Base-by-base conservation (phyloP, 225 moss, liverwort and hornwort species). In the Marchantia polymorpha region DNA sequence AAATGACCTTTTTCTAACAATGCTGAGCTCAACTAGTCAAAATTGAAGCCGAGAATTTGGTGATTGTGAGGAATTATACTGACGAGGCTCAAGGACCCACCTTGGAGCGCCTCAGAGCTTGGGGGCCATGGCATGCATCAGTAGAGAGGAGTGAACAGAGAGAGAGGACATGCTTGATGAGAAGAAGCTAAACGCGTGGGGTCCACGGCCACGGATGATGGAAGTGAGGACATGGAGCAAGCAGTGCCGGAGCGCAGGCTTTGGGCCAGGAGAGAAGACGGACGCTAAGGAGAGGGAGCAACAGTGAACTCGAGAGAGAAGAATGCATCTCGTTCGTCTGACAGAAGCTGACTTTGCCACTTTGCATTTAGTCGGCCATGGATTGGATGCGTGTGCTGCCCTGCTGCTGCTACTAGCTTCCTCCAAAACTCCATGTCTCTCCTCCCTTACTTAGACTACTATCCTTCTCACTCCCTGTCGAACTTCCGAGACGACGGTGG, bases 341-440 rank as follows among this genome's bases (percentile, higher is more conserved):
- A 54, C 29, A 52, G 52, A 10, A 50, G 53, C 55, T 54, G 53
- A 56, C 29, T 65, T 63, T 60, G 60, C n/a, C 46, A 29, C 59
- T 31, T 68, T 53, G 27, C 68, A 69, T 69, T 79, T 79, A 69
- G 69, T 79, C 52, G 78, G 69, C 78, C 50, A 79, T 79, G 78
- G 78, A 55, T 69, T 69, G 78, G 78, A 79, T 30, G 78, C 52
- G 17, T 52, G 68, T 68, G 78, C 78, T 79, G 78, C 69, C 78
- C 69, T 79, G 17, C 69, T 79, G 67, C 16, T 73, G 53, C 78
- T 63, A 61, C 66, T 77, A 56, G 69, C 50, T 64, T 54, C n/a
- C 50, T 22, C 64, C 77, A 52, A 53, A 66, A 77, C 63, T 79
- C 85, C 79, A 85, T 85, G 85, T 82, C 85, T 82, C 82, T 85